Evolutionary conservation across 805 yeast genomes (phyloP).

Genomic region (Wickerhamomyces canadensis): DNA sequence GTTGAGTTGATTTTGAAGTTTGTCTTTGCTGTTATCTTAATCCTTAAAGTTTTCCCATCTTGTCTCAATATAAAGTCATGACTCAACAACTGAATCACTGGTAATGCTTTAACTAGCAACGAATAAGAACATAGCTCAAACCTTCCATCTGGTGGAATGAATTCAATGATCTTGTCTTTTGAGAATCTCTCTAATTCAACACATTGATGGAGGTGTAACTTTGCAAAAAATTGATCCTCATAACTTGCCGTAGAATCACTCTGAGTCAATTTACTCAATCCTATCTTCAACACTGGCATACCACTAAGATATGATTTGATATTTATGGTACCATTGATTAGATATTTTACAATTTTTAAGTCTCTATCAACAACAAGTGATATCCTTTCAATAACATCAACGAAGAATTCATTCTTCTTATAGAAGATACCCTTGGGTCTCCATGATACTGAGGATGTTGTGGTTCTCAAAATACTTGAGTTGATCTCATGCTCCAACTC

Average conservation of each 20-base stretch:
- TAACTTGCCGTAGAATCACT: too few relatives aligned
- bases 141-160: constrained; percentile 88
- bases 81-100: constrained; percentile 2
- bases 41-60: background rate
- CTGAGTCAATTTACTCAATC: constrained; percentile 67
- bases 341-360: constrained; percentile 53
- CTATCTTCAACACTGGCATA: constrained; percentile 79
- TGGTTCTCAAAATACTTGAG: constrained; percentile 68
- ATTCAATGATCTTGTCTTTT: constrained; percentile 51
- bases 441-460: constrained; percentile 82
- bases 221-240: constrained; percentile 40
- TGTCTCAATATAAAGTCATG: constrained; percentile 1
- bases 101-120: constrained; percentile 33
- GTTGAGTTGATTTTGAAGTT: constrained; percentile 59
- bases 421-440: constrained; percentile 87
- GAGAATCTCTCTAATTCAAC: constrained; percentile 61
- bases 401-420: constrained; percentile 83
- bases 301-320: constrained; percentile 80
- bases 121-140: constrained; percentile 49
- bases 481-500: constrained; percentile 37
- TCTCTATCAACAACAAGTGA: constrained; percentile 57
- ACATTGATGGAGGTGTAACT: constrained; percentile 83
- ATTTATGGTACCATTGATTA: constrained; percentile 65
- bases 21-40: constrained; percentile 36
- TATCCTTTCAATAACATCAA: constrained; percentile 76